phyloP scores from a whole-genome alignment of 345 rosid genomes.

The Reutealis trisperma region DNA sequence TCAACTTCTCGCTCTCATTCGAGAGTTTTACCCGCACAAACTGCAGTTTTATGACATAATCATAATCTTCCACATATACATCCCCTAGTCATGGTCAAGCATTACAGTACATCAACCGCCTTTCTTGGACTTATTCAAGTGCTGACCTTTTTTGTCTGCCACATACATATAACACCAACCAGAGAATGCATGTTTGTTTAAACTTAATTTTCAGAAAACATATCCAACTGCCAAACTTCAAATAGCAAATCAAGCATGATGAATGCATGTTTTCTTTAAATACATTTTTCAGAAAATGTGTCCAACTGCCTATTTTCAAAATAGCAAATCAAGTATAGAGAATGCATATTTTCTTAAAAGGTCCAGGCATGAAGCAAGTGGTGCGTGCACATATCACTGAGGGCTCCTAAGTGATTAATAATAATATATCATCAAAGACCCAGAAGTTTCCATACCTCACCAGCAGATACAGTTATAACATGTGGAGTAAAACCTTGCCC shows the following conservation, averaged over 20 bases:
- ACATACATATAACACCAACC: neutral
- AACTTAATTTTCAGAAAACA: neutral
- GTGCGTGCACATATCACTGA: neutral
- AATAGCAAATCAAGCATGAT: neutral
- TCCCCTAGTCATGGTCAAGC: neutral
- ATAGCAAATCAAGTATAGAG: neutral
- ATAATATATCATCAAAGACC: slow-evolving; percentile 1
- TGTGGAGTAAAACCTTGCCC: slow-evolving; percentile 83
- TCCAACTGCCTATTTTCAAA: neutral
- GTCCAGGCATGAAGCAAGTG: neutral
- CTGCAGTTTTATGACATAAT: neutral
- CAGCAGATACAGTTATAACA: slow-evolving; percentile 67
- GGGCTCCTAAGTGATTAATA: neutral
- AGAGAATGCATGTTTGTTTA: neutral
- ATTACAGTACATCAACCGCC: neutral
- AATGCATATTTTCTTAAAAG: slow-evolving; percentile 4
- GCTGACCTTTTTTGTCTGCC: neutral
- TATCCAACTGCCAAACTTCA: neutral
- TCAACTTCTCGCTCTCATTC: neutral
- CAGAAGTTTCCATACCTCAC: slow-evolving; percentile 61
- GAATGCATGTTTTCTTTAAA: neutral
- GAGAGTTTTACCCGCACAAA: neutral
- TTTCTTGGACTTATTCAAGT: neutral
- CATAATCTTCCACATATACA: neutral
- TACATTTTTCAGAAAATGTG: slow-evolving; percentile 1